Base-by-base conservation (phyloP, 2,329 filamentous ascomycete species). In the Sodiomyces alkalinus region DNA sequence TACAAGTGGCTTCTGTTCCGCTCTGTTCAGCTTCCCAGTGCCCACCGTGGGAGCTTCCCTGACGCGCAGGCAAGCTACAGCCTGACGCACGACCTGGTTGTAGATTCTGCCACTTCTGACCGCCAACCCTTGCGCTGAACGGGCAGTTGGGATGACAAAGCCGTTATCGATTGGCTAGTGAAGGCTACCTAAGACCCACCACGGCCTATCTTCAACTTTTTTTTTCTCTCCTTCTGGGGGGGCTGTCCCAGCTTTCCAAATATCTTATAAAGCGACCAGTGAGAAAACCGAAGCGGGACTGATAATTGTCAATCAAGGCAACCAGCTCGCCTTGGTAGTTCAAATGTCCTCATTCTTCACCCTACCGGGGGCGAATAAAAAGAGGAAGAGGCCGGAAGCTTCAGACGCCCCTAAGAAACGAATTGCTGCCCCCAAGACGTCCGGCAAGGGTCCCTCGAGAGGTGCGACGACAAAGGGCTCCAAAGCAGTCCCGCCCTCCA, bases 301-400 rank as follows among this genome's bases (percentile, higher is more conserved):
- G n/a, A n/a, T n/a, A n/a, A n/a, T n/a, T n/a, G n/a, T n/a, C n/a
- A n/a, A n/a, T n/a, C n/a, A n/a, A n/a, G n/a, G n/a, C n/a, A n/a
- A n/a, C n/a, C n/a, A n/a, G n/a, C n/a, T n/a, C n/a, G n/a, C n/a
- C n/a, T n/a, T n/a, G n/a, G n/a, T n/a, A n/a, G n/a, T n/a, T n/a
- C n/a, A n/a, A n/a, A 92, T 92, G 86, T 92, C 87, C 46, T 93
- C 86, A 21, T 98, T 96, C 57, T 98, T 98, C 57, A 93, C 86
- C 28, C 62, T 78, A 21, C 85, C 90, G 5, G 79, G 80, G 22
- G 78, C 80, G 28, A 79, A 87, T 47, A 82, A 81, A 60, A 96
- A 96, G 67, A 68, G 90, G 44, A 96, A 96, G 64, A 69, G 86
- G 35, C 46, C 60, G 6, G 52, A 59, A 32, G 62, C 64, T 16